phyloP scores from a whole-genome alignment of 2,329 filamentous ascomycete genomes.

The Magnaporthiopsis poae region DNA sequence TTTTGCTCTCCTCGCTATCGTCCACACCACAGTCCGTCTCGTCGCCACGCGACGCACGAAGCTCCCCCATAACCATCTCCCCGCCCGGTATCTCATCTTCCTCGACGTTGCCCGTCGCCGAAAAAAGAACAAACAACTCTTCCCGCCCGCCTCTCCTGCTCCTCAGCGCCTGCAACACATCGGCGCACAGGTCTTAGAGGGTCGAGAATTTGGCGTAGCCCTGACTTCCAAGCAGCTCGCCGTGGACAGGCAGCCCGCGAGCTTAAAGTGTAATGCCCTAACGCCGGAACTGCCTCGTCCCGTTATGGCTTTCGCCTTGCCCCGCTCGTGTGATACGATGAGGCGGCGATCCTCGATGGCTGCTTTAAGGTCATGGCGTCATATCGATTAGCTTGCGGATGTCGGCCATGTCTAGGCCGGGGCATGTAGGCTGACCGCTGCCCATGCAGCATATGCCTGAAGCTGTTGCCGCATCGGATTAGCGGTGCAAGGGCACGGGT shows the following conservation, averaged over 20 bases:
- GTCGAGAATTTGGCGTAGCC: not conserved
- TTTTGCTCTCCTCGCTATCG: not conserved
- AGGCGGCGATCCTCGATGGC: not conserved
- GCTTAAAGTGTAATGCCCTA: not conserved
- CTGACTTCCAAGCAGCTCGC: not conserved
- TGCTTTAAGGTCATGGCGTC: not conserved
- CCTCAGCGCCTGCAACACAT: not conserved
- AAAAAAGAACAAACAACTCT: not conserved
- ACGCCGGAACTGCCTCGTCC: not conserved
- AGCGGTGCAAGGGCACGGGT: too few relatives aligned
- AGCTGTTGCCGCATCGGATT: not conserved
- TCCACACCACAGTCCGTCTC: not conserved
- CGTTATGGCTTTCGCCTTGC: not conserved
- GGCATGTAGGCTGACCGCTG: not conserved
- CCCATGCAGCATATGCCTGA: not conserved
- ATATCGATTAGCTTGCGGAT: not conserved
- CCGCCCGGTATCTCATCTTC: too few relatives aligned
- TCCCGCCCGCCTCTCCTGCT: not conserved
- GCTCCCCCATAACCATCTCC: too few relatives aligned
- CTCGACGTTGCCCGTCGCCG: not conserved
- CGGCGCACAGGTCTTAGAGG: not conserved
- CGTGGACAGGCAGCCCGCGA: not conserved
- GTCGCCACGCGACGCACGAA: not conserved
- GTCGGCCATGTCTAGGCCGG: not conserved
- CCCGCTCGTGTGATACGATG: not conserved